Evolutionary conservation across 257 asterid species (phyloP).

Genomic region (Jaltomata sinuosa): DNA sequence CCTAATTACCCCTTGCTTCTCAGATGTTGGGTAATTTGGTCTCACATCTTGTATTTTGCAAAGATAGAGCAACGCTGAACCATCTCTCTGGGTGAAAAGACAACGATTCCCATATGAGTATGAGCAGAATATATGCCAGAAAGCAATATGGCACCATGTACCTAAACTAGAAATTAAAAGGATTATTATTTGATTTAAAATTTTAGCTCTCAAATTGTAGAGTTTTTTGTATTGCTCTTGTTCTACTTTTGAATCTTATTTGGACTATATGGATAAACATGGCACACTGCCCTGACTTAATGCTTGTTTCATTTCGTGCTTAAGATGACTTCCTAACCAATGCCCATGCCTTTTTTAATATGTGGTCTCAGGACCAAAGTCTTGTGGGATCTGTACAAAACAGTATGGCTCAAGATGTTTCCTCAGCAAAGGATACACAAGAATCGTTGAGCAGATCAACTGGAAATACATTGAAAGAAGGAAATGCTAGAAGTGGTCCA

Average conservation of each 20-base stretch:
- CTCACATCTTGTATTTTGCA: background rate
- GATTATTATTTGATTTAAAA: background rate
- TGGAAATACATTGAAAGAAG: conserved; percentile 25
- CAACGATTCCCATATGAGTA: background rate
- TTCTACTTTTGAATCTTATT: background rate
- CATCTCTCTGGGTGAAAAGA: background rate
- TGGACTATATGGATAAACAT: background rate
- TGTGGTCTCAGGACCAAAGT: conserved; percentile 38
- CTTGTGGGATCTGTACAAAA: conserved; percentile 29
- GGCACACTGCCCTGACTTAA: background rate
- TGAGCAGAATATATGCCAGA: background rate
- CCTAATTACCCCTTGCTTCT: background rate
- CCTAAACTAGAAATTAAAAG: background rate
- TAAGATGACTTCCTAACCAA: background rate
- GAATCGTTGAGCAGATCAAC: conserved; percentile 25
- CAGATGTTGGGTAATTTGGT: background rate
- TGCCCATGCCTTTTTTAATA: background rate
- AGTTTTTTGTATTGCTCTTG: background rate
- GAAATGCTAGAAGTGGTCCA: conserved; percentile 19
- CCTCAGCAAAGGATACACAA: conserved; percentile 26
- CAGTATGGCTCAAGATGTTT: conserved; percentile 26
- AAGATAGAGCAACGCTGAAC: background rate
- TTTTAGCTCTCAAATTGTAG: background rate
- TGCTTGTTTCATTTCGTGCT: background rate
- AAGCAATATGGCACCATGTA: background rate